phyloP scores from a whole-genome alignment of 441 rosid species.

The Erysimum cheiri region DNA sequence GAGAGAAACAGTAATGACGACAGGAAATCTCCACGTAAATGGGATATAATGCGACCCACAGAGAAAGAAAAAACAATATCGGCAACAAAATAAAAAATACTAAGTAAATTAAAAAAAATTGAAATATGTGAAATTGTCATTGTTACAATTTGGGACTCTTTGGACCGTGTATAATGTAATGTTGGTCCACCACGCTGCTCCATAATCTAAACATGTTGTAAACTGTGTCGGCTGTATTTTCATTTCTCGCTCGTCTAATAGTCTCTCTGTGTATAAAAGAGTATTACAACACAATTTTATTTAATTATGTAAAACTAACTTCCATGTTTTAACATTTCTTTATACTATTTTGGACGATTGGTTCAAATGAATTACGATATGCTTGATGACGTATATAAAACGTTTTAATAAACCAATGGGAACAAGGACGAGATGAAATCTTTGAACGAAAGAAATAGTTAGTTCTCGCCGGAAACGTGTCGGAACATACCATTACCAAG shows the following conservation, averaged over 20 bases:
- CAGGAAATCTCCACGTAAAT: slow-evolving; percentile 52
- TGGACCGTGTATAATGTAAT: slow-evolving; percentile 29
- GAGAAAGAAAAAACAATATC: not conserved
- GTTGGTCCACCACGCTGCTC: slow-evolving; percentile 40
- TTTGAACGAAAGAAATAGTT: slow-evolving; percentile 35
- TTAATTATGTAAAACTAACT: not conserved
- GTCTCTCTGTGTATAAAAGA: not conserved
- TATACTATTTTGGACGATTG: slow-evolving; percentile 1
- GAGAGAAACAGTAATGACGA: slow-evolving; percentile 36
- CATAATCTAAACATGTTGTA: slow-evolving; percentile 33
- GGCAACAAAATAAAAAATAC: not conserved
- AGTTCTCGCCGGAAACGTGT: slow-evolving; percentile 39
- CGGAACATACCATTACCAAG: slow-evolving; percentile 30
- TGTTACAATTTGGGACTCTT: slow-evolving; percentile 33
- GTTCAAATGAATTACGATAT: slow-evolving; percentile 1
- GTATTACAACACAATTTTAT: not conserved
- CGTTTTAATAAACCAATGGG: slow-evolving; percentile 30
- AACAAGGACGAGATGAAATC: slow-evolving; percentile 35
- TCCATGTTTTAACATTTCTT: not conserved
- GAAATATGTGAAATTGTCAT: slow-evolving; percentile 35
- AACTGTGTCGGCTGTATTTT: slow-evolving; percentile 35
- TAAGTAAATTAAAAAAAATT: not conserved
- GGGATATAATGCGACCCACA: slow-evolving; percentile 39
- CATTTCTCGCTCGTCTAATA: slow-evolving; percentile 15
- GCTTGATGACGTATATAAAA: slow-evolving; percentile 23